Conservation (phyloP, 169 alveolate species). For the Eimeria necatrix region DNA sequence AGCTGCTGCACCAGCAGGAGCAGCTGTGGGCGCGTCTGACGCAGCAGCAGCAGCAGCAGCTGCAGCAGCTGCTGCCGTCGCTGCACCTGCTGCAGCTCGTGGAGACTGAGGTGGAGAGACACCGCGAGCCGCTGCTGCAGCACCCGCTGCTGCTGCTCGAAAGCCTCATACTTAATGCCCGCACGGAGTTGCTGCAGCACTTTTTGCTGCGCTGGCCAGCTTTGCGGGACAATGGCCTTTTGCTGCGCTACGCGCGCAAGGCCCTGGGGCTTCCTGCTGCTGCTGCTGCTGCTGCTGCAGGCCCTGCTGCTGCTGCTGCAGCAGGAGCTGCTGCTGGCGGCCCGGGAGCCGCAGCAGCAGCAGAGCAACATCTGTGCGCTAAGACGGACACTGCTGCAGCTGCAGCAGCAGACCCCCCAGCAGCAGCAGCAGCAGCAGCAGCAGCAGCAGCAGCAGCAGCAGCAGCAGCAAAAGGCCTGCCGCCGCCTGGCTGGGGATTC, state of each 20-base stretch:
- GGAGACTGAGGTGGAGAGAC: conserved; percentile 80
- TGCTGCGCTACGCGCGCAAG: conserved; percentile 81
- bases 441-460: conserved; percentile 9
- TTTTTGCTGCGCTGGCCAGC: conserved; percentile 82
- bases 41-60: conserved; percentile 58
- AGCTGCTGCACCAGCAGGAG: conserved; percentile 28
- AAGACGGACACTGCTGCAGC: not conserved
- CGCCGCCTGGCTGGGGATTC: conserved; percentile 60
- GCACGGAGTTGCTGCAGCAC: conserved; percentile 77
- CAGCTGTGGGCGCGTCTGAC: not conserved
- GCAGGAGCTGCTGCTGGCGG: not conserved
- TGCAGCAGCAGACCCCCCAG: not conserved
- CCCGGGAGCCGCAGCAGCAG: not conserved
- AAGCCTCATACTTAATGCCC: conserved; percentile 61
- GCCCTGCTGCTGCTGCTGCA: not conserved
- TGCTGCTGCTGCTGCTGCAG: not conserved
- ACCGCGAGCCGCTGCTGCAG: conserved; percentile 79
- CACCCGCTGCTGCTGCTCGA: conserved; percentile 57
- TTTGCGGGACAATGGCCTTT: conserved; percentile 79
- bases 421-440: not conserved
- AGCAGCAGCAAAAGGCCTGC: not conserved
- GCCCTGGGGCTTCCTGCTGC: conserved; percentile 74
- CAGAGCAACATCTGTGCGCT: not conserved
- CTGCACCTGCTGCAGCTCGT: conserved; percentile 82
- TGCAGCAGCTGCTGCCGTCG: conserved; percentile 80